Conservation (phyloP, 768 basidiomycete genomes). For the Auriscalpium orientale region DNA sequence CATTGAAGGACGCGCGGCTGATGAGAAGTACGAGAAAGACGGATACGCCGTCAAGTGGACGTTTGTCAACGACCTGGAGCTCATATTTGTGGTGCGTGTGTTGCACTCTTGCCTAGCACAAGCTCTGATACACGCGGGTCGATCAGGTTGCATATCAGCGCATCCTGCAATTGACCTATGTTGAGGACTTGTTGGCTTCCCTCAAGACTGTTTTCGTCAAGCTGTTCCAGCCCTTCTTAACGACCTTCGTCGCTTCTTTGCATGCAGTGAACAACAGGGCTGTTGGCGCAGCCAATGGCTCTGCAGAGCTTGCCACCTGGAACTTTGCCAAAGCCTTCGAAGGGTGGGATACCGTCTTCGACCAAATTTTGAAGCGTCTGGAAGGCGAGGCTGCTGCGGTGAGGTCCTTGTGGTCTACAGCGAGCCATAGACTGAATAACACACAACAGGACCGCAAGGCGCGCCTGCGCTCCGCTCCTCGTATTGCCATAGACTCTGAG, state of each 20-base stretch:
- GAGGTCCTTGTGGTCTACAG: constrained; percentile 11
- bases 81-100: constrained; percentile 86
- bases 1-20: constrained; percentile 80
- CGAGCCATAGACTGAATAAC: not conserved
- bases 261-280: constrained; percentile 51
- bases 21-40: constrained; percentile 86
- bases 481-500: constrained; percentile 28
- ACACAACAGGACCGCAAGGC: constrained; percentile 60
- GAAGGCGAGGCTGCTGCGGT: constrained; percentile 74
- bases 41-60: constrained; percentile 94
- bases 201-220: constrained; percentile 83
- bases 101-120: not conserved
- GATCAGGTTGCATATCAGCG: constrained; percentile 90
- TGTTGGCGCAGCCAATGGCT: constrained; percentile 23
- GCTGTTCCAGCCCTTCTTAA: constrained; percentile 77
- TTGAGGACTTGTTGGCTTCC: constrained; percentile 77
- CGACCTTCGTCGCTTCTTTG: constrained; percentile 77
- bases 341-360: constrained; percentile 77
- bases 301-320: constrained; percentile 40
- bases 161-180: constrained; percentile 89
- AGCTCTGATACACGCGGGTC: constrained; percentile 1
- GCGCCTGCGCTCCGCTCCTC: constrained; percentile 39
- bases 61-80: constrained; percentile 88
- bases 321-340: constrained; percentile 65
- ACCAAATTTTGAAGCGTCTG: constrained; percentile 62